These are phyloP conservation scores for Arthrobotrys sinensis DNA, from an alignment of 2,329 filamentous ascomycete genomes.

Conservation along the genomic window DNA sequence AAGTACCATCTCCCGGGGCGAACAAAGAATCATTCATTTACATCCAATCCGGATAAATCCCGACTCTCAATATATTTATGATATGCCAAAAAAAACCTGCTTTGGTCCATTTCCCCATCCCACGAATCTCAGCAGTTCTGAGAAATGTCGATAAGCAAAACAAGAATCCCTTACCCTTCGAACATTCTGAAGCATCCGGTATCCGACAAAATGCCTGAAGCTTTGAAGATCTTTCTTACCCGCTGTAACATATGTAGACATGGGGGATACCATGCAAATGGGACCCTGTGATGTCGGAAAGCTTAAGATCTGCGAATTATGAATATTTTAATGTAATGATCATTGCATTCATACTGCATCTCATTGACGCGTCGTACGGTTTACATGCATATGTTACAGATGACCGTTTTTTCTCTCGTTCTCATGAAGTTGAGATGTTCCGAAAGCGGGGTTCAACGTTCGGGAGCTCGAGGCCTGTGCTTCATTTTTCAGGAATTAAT, in stretches of 20 bases:
- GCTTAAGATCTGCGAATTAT: conserved; percentile 12
- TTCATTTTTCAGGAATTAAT: neutral
- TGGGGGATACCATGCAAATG: neutral
- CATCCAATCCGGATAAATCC: conserved; percentile 8
- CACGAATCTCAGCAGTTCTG: neutral
- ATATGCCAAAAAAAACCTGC: conserved; percentile 2
- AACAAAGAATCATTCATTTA: neutral
- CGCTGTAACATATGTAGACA: conserved; percentile 3
- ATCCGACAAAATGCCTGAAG: neutral
- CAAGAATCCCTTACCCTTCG: too few species aligned
- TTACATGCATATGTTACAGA: neutral
- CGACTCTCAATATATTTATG: neutral
- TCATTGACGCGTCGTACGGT: conserved; percentile 1
- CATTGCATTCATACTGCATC: neutral
- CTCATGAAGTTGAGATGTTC: neutral
- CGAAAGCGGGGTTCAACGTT: neutral
- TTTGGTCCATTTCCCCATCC: neutral
- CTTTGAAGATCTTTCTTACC: neutral
- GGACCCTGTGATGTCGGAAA: conserved; percentile 17
- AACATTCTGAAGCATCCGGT: neutral
- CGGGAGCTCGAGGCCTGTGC: neutral
- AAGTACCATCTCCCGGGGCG: conserved; percentile 9
- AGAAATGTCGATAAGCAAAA: too few species aligned
- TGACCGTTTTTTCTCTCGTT: neutral
- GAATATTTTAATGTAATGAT: conserved; percentile 13